These are phyloP conservation scores for Phanerodontia chrysosporium DNA, from an alignment of 768 basidiomycete genomes.

Conservation along the genomic window DNA sequence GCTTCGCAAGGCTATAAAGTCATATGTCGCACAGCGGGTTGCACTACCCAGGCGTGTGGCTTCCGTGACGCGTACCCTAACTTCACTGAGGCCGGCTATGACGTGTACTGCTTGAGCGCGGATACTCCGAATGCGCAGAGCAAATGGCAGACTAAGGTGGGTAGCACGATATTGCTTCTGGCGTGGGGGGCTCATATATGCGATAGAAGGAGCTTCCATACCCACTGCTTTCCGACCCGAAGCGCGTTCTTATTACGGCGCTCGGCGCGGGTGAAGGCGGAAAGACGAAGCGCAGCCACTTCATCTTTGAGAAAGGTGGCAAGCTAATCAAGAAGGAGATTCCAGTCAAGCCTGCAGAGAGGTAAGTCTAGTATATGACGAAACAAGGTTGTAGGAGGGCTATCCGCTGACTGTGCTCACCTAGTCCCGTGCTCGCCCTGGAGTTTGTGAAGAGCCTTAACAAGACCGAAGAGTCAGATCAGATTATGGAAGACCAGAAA, in stretches of 20 bases:
- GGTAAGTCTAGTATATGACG: conserved; percentile 39
- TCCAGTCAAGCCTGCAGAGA: conserved; percentile 84
- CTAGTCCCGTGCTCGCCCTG: conserved; percentile 59
- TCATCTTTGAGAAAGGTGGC: conserved; percentile 89
- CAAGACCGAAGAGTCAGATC: background rate
- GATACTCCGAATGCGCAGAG: conserved; percentile 70
- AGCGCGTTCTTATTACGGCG: conserved; percentile 70
- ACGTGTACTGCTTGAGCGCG: conserved; percentile 81
- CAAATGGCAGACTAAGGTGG: conserved; percentile 85
- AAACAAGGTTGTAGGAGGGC: background rate
- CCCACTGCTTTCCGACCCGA: conserved; percentile 85
- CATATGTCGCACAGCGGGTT: conserved; percentile 56
- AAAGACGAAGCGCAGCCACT: conserved; percentile 88
- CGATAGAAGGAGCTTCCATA: conserved; percentile 82
- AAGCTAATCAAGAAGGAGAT: conserved; percentile 81
- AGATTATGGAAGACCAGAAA: background rate
- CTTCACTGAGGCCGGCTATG: conserved; percentile 62
- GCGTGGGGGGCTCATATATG: no score
- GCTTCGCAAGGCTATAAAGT: background rate
- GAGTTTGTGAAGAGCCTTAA: conserved; percentile 56
- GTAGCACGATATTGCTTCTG: conserved; percentile 14
- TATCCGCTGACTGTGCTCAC: background rate
- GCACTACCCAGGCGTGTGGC: conserved; percentile 89
- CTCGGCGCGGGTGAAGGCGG: conserved; percentile 79
- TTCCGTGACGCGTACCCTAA: conserved; percentile 83